Percentiles rank a stretch among this genome's conserved stretches.
These are phyloP conservation scores for Cryptosporidium sp. DNA, from an alignment of 169 alveolate species.

Conservation along the genomic window DNA sequence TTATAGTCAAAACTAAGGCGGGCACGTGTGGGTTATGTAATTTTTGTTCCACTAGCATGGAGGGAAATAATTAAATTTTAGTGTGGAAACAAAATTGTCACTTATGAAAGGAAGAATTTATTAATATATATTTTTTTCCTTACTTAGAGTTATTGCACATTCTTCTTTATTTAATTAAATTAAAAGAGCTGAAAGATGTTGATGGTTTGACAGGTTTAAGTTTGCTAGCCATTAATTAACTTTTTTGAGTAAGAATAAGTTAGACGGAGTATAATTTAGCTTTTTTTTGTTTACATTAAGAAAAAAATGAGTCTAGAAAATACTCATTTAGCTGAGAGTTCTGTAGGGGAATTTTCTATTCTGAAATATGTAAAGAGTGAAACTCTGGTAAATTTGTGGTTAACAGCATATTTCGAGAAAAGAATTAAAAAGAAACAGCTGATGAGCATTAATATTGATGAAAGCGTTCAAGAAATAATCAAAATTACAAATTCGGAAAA, in stretches of 20 bases:
- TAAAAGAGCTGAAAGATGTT: background rate
- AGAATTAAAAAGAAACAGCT: constrained; percentile 53
- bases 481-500: constrained; percentile 14
- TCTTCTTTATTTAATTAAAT: too few species aligned
- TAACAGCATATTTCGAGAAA: constrained; percentile 50
- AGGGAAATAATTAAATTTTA: constrained; percentile 8
- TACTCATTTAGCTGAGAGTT: background rate
- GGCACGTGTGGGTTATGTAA: constrained; percentile 5
- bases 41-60: constrained; percentile 9
- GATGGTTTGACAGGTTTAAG: background rate
- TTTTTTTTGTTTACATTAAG: background rate
- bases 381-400: constrained; percentile 52
- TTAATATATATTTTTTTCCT: background rate
- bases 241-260: background rate
- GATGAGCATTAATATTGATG: constrained; percentile 32
- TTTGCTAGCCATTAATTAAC: background rate
- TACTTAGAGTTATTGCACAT: background rate
- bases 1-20: background rate
- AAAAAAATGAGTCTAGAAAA: constrained; percentile 20
- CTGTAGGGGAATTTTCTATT: constrained; percentile 41
- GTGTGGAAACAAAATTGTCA: constrained; percentile 16
- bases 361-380: constrained; percentile 49
- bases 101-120: background rate
- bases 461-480: constrained; percentile 48
- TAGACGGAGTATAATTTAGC: background rate